Conservation (phyloP, 169 alveolate species). For the Eimeria mitis region DNA sequence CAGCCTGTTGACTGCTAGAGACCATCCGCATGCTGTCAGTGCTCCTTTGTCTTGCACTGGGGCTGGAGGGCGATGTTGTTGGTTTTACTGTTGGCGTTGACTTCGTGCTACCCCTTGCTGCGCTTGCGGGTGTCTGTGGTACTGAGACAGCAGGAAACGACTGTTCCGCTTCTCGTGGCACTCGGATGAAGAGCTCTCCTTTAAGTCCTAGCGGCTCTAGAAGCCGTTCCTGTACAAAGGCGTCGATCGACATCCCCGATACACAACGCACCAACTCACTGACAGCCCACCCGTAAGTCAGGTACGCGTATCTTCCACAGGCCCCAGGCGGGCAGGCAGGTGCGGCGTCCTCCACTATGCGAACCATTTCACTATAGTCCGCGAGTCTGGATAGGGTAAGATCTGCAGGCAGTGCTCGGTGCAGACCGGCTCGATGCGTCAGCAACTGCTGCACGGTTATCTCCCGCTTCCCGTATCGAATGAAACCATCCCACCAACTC, state of each 20-base stretch:
- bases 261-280: conserved; percentile 82
- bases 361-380: conserved; percentile 82
- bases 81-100: background rate
- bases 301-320: conserved; percentile 81
- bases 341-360: conserved; percentile 84
- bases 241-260: conserved; percentile 67
- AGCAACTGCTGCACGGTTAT: conserved; percentile 85
- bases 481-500: conserved; percentile 89
- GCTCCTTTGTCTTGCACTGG: background rate
- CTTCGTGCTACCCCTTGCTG: background rate
- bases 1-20: conserved; percentile 13
- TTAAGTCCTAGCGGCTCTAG: conserved; percentile 57
- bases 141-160: conserved; percentile 13
- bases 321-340: conserved; percentile 66
- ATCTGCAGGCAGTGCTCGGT: conserved; percentile 84
- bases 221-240: conserved; percentile 54
- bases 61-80: conserved; percentile 17
- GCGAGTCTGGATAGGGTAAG: conserved; percentile 82
- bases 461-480: conserved; percentile 86
- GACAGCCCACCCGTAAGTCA: conserved; percentile 83
- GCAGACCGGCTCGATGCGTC: conserved; percentile 87
- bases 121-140: conserved; percentile 11
- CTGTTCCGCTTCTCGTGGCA: conserved; percentile 58
- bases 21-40: conserved; percentile 27
- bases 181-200: conserved; percentile 68